Base-by-base conservation (phyloP, 1,139 yeast genomes). In the Spencermartinsiella ligniputridi region DNA sequence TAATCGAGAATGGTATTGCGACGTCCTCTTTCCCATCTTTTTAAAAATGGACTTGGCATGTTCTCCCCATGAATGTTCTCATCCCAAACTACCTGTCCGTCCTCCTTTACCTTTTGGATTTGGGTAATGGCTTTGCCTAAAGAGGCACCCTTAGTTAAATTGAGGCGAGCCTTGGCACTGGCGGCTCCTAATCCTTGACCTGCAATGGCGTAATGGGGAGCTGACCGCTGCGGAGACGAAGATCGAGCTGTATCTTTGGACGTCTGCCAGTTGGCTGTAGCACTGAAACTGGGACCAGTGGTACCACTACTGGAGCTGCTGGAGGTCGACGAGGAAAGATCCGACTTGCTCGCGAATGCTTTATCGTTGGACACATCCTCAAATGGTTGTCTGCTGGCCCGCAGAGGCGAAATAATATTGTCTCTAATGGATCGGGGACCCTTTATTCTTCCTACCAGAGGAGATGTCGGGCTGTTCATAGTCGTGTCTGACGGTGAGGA, bases 11-110 rank as follows among this genome's bases (percentile, higher is more conserved):
- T n/a, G n/a, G 9, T 11, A 27, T 27, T n/a, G 12, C 32, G 32
- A 5, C 32, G 32, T 13, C 33, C 39, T 37, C 44, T 73, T 73
- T 53, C 74, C 79, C 58, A 51, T 24, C 60, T 48, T 35, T 51
- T 44, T 33, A 59, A 38, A 40, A 59, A 59, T 16, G 63, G 63
- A 22, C 60, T 54, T 5, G 63, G 63, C 57, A 58, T 54, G 33
- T 57, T 61, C 15, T 57, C 61, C n/a, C 59, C 59, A 33, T 56
- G 57, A 13, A 49, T 42, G 12, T 47, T 41, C 25, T 57, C 61
- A 35, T 52, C 58, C 61, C 60, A 56, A 17, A 49, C 17, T 17
- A 48, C 17, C 12, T 45, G 20, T n/a, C 21, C 39, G 21, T 44
- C 49, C 30, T 44, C 48, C 19, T 45, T 37, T 15, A 46, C 53